Percentiles rank a stretch among this genome's conserved stretches.
phyloP scores from a whole-genome alignment of 768 basidiomycete genomes.

The Crassisporium funariophilum region DNA sequence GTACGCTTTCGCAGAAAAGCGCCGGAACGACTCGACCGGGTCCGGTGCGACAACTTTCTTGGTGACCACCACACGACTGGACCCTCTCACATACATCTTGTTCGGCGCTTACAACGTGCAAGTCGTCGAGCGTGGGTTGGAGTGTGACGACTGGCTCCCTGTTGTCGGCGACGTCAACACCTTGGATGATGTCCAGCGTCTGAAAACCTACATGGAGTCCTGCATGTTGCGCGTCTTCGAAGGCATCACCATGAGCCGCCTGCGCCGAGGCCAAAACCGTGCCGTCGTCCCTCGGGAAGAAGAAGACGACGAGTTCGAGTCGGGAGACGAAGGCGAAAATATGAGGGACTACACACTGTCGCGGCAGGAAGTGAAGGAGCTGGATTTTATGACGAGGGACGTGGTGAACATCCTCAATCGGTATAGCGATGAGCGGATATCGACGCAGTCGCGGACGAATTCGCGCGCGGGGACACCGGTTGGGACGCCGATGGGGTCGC shows the following conservation, averaged over 20 bases:
- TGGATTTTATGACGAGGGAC: slow-evolving; percentile 73
- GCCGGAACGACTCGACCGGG: slow-evolving; percentile 63
- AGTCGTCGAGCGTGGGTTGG: slow-evolving; percentile 70
- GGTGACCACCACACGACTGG: slow-evolving; percentile 80
- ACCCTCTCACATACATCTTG: slow-evolving; percentile 86
- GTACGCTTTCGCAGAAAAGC: slow-evolving; percentile 83
- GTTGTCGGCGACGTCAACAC: slow-evolving; percentile 72
- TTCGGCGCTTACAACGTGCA: slow-evolving; percentile 85
- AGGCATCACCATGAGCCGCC: slow-evolving; percentile 61
- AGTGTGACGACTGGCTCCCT: slow-evolving; percentile 91
- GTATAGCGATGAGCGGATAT: slow-evolving; percentile 66
- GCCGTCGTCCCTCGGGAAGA: slow-evolving; percentile 43
- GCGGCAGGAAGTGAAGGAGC: slow-evolving; percentile 68
- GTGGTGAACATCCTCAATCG: slow-evolving; percentile 74
- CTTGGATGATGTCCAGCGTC: slow-evolving; percentile 78
- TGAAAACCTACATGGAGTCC: slow-evolving; percentile 78
- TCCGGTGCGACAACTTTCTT: slow-evolving; percentile 60
- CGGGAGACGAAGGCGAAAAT: slow-evolving; percentile 56
- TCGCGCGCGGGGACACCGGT: slow-evolving; percentile 70
- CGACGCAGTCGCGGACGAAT: slow-evolving; percentile 56
- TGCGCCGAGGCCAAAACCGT: slow-evolving; percentile 31
- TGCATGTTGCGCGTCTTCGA: slow-evolving; percentile 92
- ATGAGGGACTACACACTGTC: slow-evolving; percentile 56
- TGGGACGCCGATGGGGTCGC: slow-evolving; percentile 61
- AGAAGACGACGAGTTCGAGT: slow-evolving; percentile 57